These are phyloP conservation scores for Russula compacta DNA, from an alignment of 768 basidiomycete genomes.

Conservation along the genomic window DNA sequence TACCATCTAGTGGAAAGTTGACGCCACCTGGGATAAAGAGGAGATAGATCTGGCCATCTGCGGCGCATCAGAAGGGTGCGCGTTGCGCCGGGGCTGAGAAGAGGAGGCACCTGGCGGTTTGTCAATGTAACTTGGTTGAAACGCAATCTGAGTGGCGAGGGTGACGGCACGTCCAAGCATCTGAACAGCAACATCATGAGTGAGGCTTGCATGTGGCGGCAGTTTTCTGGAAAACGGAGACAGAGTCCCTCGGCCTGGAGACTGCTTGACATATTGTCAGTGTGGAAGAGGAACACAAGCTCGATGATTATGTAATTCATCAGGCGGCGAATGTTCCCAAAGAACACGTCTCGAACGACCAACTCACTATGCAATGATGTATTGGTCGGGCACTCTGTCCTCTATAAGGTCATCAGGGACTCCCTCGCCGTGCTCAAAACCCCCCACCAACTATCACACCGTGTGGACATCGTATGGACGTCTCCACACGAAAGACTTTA, in stretches of 20 bases:
- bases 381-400: too few relatives aligned
- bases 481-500: background rate
- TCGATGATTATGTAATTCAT: background rate
- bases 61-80: background rate
- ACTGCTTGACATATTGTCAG: background rate
- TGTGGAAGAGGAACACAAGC: background rate
- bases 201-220: conserved; percentile 45
- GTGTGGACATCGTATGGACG: background rate
- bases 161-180: conserved; percentile 54
- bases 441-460: background rate
- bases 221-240: conserved; percentile 64
- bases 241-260: conserved; percentile 50
- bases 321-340: background rate
- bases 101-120: conserved; percentile 50
- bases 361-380: too few relatives aligned
- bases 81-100: background rate
- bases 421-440: background rate
- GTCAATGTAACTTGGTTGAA: conserved; percentile 68
- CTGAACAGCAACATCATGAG: conserved; percentile 45
- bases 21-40: conserved; percentile 51
- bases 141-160: conserved; percentile 51
- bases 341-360: too few relatives aligned
- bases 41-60: conserved; percentile 62
- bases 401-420: background rate
- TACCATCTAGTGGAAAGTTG: conserved; percentile 65